Percentiles rank a stretch among this genome's conserved stretches.
Evolutionary conservation across 2,329 filamentous ascomycete species (phyloP).

Genomic region (Curvularia spicifera): DNA sequence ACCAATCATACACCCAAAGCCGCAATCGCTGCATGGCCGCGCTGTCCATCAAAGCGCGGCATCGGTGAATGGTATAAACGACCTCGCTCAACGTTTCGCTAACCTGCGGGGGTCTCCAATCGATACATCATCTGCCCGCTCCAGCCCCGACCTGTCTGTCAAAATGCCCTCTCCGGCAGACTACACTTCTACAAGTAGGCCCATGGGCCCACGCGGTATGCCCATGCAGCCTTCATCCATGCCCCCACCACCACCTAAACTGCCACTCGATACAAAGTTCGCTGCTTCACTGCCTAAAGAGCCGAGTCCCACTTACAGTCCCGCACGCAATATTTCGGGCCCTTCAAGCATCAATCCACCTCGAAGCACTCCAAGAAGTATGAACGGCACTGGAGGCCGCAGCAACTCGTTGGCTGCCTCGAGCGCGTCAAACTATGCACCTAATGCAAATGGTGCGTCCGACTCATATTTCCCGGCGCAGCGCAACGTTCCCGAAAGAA

Average conservation of each 20-base stretch:
- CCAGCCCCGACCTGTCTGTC: conserved; percentile 42
- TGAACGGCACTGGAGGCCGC: conserved; percentile 62
- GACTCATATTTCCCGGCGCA: conserved; percentile 54
- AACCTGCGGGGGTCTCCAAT: conserved; percentile 40
- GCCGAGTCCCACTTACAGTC: conserved; percentile 78
- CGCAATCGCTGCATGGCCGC: conserved; percentile 69
- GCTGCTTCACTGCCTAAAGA: conserved; percentile 69
- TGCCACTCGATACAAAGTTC: conserved; percentile 59
- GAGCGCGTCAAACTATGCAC: conserved; percentile 46
- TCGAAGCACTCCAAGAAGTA: conserved; percentile 67
- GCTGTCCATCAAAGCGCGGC: conserved; percentile 53
- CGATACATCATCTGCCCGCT: conserved; percentile 30
- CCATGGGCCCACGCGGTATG: conserved; percentile 62
- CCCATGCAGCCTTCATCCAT: conserved; percentile 43
- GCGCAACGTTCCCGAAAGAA: conserved; percentile 31
- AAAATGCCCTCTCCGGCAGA: conserved; percentile 53
- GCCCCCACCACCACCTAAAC: conserved; percentile 52
- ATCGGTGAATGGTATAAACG: conserved; percentile 32
- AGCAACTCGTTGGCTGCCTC: conserved; percentile 61
- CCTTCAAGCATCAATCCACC: conserved; percentile 70
- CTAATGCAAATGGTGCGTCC: conserved; percentile 42
- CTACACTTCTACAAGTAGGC: conserved; percentile 42
- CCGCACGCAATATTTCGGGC: conserved; percentile 73
- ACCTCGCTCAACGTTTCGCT: conserved; percentile 49
- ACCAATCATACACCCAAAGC: conserved; percentile 68